A percentile compares a stretch with the other conserved stretches of the same genome.
phyloP scores from a whole-genome alignment of 1,284 basidiomycete species.

The Kwoniella shivajii region DNA sequence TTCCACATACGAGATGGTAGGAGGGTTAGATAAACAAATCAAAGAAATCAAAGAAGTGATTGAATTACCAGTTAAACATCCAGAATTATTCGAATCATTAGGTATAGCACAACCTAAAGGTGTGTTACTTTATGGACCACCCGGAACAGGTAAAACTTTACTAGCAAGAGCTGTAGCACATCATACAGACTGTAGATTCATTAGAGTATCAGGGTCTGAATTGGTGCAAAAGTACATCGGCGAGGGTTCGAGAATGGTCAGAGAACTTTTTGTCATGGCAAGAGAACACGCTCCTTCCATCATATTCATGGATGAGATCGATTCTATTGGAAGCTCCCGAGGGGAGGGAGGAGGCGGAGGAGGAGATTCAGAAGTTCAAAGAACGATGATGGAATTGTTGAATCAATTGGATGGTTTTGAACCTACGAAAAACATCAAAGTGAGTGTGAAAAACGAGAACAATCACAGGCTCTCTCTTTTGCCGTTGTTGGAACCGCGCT shows the following conservation, averaged over 20 bases:
- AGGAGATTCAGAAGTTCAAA: constrained; percentile 93
- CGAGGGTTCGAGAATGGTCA: constrained; percentile 93
- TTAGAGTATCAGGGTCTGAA: constrained; percentile 92
- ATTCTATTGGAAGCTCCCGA: constrained; percentile 92
- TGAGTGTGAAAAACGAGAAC: constrained; percentile 30
- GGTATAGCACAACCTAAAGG: constrained; percentile 99
- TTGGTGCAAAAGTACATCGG: constrained; percentile 99
- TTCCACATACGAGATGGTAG: constrained; percentile 99
- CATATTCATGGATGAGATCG: constrained; percentile 99
- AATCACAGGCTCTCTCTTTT: background rate
- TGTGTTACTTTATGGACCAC: constrained; percentile 92
- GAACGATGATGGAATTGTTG: constrained; percentile 95
- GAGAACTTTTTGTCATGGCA: constrained; percentile 98
- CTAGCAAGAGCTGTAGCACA: constrained; percentile 93
- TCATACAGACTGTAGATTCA: constrained; percentile 98
- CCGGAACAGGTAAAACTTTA: constrained; percentile 95
- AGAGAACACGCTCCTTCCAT: constrained; percentile 98
- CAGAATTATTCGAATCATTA: constrained; percentile 92
- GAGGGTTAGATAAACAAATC: constrained; percentile 96
- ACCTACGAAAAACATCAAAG: constrained; percentile 96
- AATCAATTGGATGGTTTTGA: constrained; percentile 99
- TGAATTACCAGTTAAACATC: constrained; percentile 96
- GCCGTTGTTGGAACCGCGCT: background rate
- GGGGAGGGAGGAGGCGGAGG: constrained; percentile 86
- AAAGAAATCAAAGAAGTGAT: constrained; percentile 99